Evolutionary conservation across 2,329 filamentous ascomycete species (phyloP).

Genomic region (Hymenoscyphus albidus): DNA sequence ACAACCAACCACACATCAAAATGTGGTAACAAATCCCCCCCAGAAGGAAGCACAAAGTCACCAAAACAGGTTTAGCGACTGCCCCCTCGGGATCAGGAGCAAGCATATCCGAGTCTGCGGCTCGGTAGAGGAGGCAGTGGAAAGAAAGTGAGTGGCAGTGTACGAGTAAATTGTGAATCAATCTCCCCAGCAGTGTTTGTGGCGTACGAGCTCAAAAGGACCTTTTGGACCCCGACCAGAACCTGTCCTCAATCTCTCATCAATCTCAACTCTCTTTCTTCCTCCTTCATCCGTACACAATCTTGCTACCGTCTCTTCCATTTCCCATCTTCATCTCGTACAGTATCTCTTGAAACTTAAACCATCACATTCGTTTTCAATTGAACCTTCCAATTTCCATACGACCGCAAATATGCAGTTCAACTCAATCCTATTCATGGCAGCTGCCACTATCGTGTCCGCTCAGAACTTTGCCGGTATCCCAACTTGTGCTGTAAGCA

Average conservation of each 20-base stretch:
- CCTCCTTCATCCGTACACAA: background rate
- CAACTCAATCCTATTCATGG: constrained; percentile 33
- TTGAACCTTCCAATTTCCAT: background rate
- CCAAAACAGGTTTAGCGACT: background rate
- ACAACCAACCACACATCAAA: background rate
- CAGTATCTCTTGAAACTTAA: too few relatives aligned
- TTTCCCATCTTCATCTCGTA: background rate
- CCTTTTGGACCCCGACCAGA: background rate
- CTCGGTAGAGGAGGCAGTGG: background rate
- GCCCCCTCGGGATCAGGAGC: background rate
- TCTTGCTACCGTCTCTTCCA: background rate
- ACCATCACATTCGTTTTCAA: background rate
- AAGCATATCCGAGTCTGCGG: background rate
- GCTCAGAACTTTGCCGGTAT: constrained; percentile 39
- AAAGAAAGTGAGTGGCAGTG: background rate
- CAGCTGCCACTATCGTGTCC: constrained; percentile 37
- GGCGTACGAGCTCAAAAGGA: background rate
- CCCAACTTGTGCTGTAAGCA: constrained; percentile 42
- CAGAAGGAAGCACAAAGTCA: background rate
- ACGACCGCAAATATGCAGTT: constrained; percentile 41
- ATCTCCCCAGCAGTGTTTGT: background rate
- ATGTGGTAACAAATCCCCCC: background rate
- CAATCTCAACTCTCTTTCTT: background rate
- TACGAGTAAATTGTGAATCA: background rate
- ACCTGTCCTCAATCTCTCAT: background rate